Percentiles rank a stretch among this genome's conserved stretches.
Evolutionary conservation across 768 basidiomycete species (phyloP).

Genomic region (Kockovaella imperatae): DNA sequence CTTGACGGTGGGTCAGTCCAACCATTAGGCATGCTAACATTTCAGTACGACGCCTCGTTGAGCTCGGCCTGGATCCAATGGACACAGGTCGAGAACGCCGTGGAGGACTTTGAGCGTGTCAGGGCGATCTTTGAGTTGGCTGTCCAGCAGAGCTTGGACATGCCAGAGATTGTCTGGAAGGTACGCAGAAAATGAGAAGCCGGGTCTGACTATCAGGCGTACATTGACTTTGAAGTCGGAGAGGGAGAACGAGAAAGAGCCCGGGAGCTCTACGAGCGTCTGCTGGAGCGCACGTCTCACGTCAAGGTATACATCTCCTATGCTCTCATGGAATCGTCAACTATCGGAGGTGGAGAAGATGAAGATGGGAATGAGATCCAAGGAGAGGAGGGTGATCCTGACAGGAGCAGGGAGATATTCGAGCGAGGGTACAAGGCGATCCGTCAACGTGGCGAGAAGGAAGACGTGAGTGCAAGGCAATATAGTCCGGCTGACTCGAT

Average conservation of each 20-base stretch:
- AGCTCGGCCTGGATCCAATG: conserved; percentile 93
- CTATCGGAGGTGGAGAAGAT: conserved; percentile 45
- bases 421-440: conserved; percentile 81
- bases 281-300: conserved; percentile 76
- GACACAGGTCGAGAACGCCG: conserved; percentile 78
- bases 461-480: conserved; percentile 57
- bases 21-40: neutral
- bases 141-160: conserved; percentile 75
- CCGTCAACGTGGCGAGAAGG: conserved; percentile 70
- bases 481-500: conserved; percentile 4
- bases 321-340: conserved; percentile 80
- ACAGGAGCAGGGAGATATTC: conserved; percentile 67
- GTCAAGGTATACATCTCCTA: conserved; percentile 91
- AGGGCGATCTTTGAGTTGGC: conserved; percentile 93
- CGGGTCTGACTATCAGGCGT: conserved; percentile 75
- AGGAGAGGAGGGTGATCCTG: conserved; percentile 60
- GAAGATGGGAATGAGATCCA: conserved; percentile 50
- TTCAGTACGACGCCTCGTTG: conserved; percentile 78
- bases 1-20: conserved; percentile 58
- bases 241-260: conserved; percentile 84
- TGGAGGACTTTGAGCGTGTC: conserved; percentile 79
- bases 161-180: conserved; percentile 65
- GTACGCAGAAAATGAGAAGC: conserved; percentile 6
- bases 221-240: conserved; percentile 91
- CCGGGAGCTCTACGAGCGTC: conserved; percentile 77